Evolutionary conservation across 2,329 filamentous ascomycete species (phyloP).

Genomic region (Penicillium expansum): DNA sequence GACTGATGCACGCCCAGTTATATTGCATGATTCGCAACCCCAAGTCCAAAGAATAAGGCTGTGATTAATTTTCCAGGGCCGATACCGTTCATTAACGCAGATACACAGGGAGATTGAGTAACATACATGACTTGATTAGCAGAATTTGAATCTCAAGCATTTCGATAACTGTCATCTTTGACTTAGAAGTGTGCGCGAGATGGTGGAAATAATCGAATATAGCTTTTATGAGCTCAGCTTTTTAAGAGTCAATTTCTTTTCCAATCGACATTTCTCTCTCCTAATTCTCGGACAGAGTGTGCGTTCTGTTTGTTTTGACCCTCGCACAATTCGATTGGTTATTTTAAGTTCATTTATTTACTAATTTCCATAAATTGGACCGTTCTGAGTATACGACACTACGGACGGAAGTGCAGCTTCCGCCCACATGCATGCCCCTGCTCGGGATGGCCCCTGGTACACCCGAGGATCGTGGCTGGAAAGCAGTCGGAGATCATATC

Average conservation of each 20-base stretch:
- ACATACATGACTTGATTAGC: not conserved
- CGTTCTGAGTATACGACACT: not conserved
- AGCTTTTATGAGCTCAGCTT: not conserved
- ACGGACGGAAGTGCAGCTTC: not conserved
- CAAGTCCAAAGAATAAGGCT: conserved; percentile 10
- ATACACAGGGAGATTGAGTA: not conserved
- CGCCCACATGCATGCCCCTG: too few relatives aligned
- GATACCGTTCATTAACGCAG: not conserved
- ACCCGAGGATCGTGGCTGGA: too few relatives aligned
- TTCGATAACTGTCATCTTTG: not conserved
- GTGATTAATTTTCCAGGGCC: not conserved
- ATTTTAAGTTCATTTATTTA: not conserved
- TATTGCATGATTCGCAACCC: conserved; percentile 27
- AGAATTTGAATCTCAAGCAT: not conserved
- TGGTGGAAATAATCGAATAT: not conserved
- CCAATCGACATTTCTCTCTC: not conserved
- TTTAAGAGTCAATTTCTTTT: not conserved
- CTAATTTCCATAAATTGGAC: not conserved
- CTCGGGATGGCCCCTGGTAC: too few relatives aligned
- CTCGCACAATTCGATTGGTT: not conserved
- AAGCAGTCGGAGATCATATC: too few relatives aligned
- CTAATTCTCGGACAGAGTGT: not conserved
- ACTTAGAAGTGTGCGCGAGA: not conserved
- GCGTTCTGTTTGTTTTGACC: not conserved
- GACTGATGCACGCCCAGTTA: conserved; percentile 16